Conservation (phyloP, 495 filamentous ascomycete species). For the Talaromyces adpressus region DNA sequence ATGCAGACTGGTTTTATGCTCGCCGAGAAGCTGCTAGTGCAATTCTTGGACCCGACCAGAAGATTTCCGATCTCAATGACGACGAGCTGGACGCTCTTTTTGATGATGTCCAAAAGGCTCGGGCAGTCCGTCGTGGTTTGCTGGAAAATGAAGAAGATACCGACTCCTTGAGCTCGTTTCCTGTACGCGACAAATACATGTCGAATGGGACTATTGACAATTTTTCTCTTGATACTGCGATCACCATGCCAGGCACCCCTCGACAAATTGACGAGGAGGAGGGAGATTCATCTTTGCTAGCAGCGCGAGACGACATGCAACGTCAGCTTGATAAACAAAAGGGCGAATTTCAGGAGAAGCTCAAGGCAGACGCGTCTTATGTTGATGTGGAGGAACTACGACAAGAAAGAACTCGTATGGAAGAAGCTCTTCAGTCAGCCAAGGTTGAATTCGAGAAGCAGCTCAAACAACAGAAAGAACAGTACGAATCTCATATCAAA, state of each 20-base stretch:
- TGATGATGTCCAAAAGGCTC: conserved; percentile 85
- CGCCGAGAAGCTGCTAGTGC: conserved; percentile 86
- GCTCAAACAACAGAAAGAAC: conserved; percentile 64
- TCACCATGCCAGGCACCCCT: conserved; percentile 92
- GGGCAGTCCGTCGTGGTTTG: conserved; percentile 70
- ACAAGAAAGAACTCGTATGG: conserved; percentile 81
- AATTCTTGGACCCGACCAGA: conserved; percentile 86
- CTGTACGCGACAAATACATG: conserved; percentile 90
- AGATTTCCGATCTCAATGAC: conserved; percentile 79
- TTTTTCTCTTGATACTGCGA: conserved; percentile 87
- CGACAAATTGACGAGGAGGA: conserved; percentile 66
- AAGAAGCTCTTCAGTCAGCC: conserved; percentile 65
- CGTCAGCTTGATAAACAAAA: conserved; percentile 80
- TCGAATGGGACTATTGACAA: conserved; percentile 94
- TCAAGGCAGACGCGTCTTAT: conserved; percentile 71
- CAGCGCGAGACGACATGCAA: conserved; percentile 84
- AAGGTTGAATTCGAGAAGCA: conserved; percentile 85
- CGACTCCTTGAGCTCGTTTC: conserved; percentile 83
- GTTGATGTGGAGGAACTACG: conserved; percentile 79
- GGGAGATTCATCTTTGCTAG: conserved; percentile 59
- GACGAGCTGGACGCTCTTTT: conserved; percentile 93
- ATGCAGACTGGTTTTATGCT: conserved; percentile 95
- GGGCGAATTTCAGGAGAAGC: conserved; percentile 67
- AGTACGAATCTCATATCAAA: conserved; percentile 64
- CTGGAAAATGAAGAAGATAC: conserved; percentile 76